Conservation (phyloP, 768 basidiomycete genomes). For the Lactarius pseudohatsudake region DNA sequence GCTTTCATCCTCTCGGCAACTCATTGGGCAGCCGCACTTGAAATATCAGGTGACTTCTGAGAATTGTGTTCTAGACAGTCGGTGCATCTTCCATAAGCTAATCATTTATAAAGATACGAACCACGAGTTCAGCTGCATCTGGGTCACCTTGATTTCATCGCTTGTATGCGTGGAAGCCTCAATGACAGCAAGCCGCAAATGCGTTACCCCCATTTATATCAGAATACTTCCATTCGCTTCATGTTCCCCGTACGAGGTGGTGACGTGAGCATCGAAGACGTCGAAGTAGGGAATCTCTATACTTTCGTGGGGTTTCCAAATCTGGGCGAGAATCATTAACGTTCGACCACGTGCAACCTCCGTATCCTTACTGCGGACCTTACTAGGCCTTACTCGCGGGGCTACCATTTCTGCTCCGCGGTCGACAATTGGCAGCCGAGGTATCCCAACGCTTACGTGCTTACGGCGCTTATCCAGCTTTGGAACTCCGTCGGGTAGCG, state of each 20-base stretch:
- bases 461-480: not conserved
- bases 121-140: not conserved
- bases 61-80: constrained; percentile 1
- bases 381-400: constrained; percentile 7
- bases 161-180: constrained; percentile 7
- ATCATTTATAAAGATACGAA: constrained; percentile 3
- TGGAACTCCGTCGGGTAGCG: not conserved
- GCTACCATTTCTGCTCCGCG: constrained; percentile 18
- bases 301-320: constrained; percentile 3
- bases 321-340: constrained; percentile 5
- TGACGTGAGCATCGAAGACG: not conserved
- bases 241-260: not conserved
- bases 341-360: not conserved
- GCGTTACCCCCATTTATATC: not conserved
- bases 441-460: not conserved
- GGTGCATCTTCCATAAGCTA: not conserved
- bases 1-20: constrained; percentile 11
- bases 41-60: constrained; percentile 17
- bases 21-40: constrained; percentile 9
- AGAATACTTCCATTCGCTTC: constrained; percentile 7
- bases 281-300: not conserved
- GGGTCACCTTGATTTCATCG: not conserved
- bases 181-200: not conserved
- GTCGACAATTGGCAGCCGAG: not conserved
- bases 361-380: too few relatives aligned